Evolutionary conservation across 306 rosid genomes (phyloP).

Genomic region (Quercus engelmannii): DNA sequence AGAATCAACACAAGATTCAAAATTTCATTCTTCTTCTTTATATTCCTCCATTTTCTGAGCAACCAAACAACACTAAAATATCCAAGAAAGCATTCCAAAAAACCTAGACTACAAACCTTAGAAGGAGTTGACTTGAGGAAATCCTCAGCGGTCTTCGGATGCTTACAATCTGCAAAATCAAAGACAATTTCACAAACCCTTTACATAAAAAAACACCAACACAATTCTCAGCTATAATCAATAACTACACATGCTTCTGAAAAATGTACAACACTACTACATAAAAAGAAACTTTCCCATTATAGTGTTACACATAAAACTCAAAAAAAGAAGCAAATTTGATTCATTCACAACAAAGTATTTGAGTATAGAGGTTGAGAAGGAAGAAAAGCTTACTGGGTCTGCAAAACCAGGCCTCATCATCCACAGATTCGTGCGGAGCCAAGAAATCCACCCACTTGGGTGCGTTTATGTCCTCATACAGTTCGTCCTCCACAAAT

Average conservation of each 20-base stretch:
- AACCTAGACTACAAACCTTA: conserved; percentile 50
- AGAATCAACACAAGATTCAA: conserved; percentile 1
- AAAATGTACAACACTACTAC: too few relatives aligned
- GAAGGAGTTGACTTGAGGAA: conserved; percentile 70
- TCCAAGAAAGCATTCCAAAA: conserved; percentile 8
- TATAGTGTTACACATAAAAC: not conserved
- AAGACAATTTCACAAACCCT: not conserved
- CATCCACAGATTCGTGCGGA: conserved; percentile 39
- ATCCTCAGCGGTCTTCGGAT: conserved; percentile 81
- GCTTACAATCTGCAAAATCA: conserved; percentile 70
- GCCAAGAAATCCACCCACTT: conserved; percentile 88
- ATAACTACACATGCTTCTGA: not conserved
- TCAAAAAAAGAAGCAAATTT: not conserved
- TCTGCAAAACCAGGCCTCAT: conserved; percentile 87
- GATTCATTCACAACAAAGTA: not conserved
- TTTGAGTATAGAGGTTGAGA: not conserved
- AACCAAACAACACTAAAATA: conserved; percentile 3
- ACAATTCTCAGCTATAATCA: not conserved
- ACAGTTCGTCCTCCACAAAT: conserved; percentile 69
- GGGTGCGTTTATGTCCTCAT: conserved; percentile 88
- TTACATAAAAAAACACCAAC: not conserved
- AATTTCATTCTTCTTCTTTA: conserved; percentile 17
- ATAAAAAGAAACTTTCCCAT: too few relatives aligned
- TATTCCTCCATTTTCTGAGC: conserved; percentile 3
- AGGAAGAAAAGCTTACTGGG: conserved; percentile 39